Evolutionary conservation across 2,329 filamentous ascomycete species (phyloP), one percentile per base, ranked within the genome.

Genomic region (Canariomyces notabilis): DNA sequence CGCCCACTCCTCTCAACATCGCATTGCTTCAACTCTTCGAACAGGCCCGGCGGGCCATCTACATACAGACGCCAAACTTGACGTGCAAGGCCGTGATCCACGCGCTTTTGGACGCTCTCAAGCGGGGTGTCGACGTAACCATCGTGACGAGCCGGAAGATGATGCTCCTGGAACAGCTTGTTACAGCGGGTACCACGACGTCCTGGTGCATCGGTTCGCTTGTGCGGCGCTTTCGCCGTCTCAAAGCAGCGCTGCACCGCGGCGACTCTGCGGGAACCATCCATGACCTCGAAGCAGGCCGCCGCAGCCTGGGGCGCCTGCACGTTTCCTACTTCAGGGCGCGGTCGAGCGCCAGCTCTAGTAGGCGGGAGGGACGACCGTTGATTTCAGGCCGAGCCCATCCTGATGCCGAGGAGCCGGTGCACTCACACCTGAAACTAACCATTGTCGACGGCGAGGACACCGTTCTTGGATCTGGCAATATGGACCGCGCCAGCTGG

Each of bases 401-500:
- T 32, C 36, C 58, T 62, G 40, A 59, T 46, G 61, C 60, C 0
- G 70, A 75, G 15, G 80, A 87, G 58, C 85, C 86, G 0, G 79
- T 85, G 2, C 82, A 88, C 43, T 83, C 81, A 4, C 88, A 94
- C 65, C 70, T 91, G 47, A 94, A 94, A 64, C 74, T 89, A 60
- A 84, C 80, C 1, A 73, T 89, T 44, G 76, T 91, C 2, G 88
- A 94, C 61, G 72, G 72, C 1, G 71, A 80, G 50, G 79, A 81
- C 16, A 71, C 83, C 1, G 72, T 93, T 1, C 67, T 93, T 2
- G 88, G 88, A 0, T 90, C 85, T 15, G 87, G 87, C 1, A 94
- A 94, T 61, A 80, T 90, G 74, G 88, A 94, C 65, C 77, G 87
- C 1, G 87, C 88, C 6, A 90, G 85, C 61, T 93, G 86, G 85